Base-by-base conservation (phyloP, 164 flowering plant species). In the Dillenia suffruticosa region DNA sequence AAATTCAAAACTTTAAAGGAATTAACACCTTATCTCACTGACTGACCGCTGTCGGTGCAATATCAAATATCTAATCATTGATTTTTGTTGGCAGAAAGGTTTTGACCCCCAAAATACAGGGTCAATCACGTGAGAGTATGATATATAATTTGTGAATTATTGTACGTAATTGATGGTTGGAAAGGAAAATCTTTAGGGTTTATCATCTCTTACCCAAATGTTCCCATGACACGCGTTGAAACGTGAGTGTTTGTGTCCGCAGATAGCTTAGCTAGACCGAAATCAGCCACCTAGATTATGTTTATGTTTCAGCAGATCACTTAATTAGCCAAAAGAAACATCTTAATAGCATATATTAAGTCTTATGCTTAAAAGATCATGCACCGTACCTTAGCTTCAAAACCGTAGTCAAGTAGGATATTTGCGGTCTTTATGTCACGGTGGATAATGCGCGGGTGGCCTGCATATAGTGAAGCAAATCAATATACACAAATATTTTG, bases 171-270 rank as follows among this genome's bases (percentile, higher is more conserved):
- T 19, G 22, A 19, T 19, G 1, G 22, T 19, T 19, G 22, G 22
- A 19, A 19, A 19, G 22, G 22, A 1, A 19, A 19, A 1, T 19
- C 22, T 19, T n/a, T 24, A 10, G 24, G 9, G 54, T 12, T 46
- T 43, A 1, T 22, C 12, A 0, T 14, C 15, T 50, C 69, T 63
- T 72, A 88, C 98, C 98, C 98, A 49, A 89, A 88, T n/a, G 98
- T 92, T 63, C 96, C 98, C 96, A 92, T 92, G 47, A 92, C 79
- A 5, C 93, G 84, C 9, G 98, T 92, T 1, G 98, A 92, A 8
- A 89, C 95, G 70, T 92, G 96, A 56, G 91, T 89, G 62, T 65
- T 1, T 46, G 46, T 81, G 70, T 92, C 96, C 0, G 76, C 62
- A 17, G 90, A 72, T 10, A 88, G 80, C 77, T 90, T 89, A 8